Conservation (phyloP, 352 stramenopile species). For the Phytophthora citricola region DNA sequence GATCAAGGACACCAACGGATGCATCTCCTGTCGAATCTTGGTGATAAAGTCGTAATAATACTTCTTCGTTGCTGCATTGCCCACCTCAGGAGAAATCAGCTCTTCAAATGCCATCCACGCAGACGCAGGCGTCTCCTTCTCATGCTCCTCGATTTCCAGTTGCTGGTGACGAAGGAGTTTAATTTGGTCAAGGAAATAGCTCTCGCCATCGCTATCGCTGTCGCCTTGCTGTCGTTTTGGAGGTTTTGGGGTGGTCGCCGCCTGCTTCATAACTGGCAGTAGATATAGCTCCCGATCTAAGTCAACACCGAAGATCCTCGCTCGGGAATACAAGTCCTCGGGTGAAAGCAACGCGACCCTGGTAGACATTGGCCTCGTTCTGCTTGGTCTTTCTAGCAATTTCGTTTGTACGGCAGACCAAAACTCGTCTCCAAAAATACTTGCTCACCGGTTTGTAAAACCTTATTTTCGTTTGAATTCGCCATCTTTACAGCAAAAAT, state of each 20-base stretch:
- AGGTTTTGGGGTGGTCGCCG: conserved; percentile 48
- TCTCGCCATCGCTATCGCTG: conserved; percentile 30
- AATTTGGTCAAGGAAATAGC: conserved; percentile 65
- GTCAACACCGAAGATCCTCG: conserved; percentile 50
- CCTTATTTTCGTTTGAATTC: conserved; percentile 1
- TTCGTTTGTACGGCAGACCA: too few relatives aligned
- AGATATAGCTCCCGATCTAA: conserved; percentile 56
- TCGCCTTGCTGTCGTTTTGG: conserved; percentile 35
- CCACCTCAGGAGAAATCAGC: conserved; percentile 5
- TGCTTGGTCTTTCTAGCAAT: neutral
- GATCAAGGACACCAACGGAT: conserved; percentile 46
- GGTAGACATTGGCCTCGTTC: conserved; percentile 6
- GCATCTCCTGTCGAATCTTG: conserved; percentile 35
- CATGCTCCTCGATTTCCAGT: neutral
- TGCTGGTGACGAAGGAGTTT: conserved; percentile 40
- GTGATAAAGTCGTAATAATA: conserved; percentile 77
- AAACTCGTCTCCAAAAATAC: too few relatives aligned
- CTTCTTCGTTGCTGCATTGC: conserved; percentile 4
- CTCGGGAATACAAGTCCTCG: conserved; percentile 55
- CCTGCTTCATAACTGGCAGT: conserved; percentile 58
- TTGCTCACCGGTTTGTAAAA: too few relatives aligned
- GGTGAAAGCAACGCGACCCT: conserved; percentile 36
- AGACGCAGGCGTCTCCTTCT: conserved; percentile 12
- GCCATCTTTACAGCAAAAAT: conserved; percentile 8
- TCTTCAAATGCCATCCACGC: conserved; percentile 67